Base-by-base conservation (phyloP, 1,139 yeast genomes). In the Debaryomyces sp. region DNA sequence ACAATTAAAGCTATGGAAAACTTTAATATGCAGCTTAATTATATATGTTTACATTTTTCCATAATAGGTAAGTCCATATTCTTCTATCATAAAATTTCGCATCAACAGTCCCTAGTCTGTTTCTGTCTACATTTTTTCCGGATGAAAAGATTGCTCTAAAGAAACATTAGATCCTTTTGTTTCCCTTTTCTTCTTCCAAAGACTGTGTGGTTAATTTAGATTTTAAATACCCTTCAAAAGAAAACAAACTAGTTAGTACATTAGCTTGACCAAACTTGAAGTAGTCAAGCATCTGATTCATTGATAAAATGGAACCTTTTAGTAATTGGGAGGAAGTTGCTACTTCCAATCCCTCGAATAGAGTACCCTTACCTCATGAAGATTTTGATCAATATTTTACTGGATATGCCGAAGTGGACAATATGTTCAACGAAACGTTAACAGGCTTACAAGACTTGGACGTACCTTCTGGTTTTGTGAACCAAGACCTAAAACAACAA, bases 401-500 rank as follows among this genome's bases (percentile, higher is more conserved):
- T 33, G 68, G 67, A 22, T 62, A 62, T 50, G 66, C 69, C 50
- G 77, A 73, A 33, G 64, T 75, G 41, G 80, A 75, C 52, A 72
- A 71, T 46, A 58, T 76, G 41, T 70, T 76, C 57, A 75, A 73
- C 51, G 77, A 76, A 48, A 72, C 81, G 0, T 68, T 76, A 45
- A 61, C 70, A 3, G 78, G 78, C 1, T 60, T 76, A 32, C 80
- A 75, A 60, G 84, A 80, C 54, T 68, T 81, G 51, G 85, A 81
- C 54, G 83, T 81, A 32, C 82, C 85, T 0, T 65, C 74, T 0
- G 77, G 77, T 2, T 71, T 64, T 49, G 63, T 54, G 32, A 42
- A 38, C 38, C 43, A 47, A 43, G 52, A 43, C 48, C 39, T 13
- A n/a, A 49, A 47, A 33, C 49, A 47, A 46, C 41, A 46, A 47